phyloP scores from a whole-genome alignment of 805 yeast genomes.

The Candida yuanshanica region DNA sequence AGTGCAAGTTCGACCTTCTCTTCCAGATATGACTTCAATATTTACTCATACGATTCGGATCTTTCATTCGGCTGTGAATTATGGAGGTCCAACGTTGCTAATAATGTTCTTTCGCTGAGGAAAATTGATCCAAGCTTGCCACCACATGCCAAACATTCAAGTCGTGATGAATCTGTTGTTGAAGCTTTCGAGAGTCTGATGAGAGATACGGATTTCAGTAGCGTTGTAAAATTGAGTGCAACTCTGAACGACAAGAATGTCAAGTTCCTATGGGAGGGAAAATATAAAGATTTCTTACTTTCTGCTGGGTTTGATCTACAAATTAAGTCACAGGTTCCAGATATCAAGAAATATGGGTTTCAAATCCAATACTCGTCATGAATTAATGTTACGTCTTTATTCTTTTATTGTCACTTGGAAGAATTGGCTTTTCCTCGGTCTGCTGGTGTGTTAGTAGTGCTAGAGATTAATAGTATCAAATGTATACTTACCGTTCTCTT shows the following conservation, averaged over 20 bases:
- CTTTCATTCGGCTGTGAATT: conserved; percentile 82
- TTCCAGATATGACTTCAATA: conserved; percentile 82
- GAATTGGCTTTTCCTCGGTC: conserved; percentile 12
- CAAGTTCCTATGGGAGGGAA: conserved; percentile 82
- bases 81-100: conserved; percentile 43
- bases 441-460: conserved; percentile 5
- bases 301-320: conserved; percentile 64
- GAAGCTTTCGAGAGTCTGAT: conserved; percentile 46
- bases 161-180: conserved; percentile 36
- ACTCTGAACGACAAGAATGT: conserved; percentile 57
- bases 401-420: conserved; percentile 10
- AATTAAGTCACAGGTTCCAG: conserved; percentile 40
- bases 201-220: conserved; percentile 50
- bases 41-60: conserved; percentile 86
- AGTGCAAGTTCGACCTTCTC: conserved; percentile 69
- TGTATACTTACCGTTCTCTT: conserved; percentile 17
- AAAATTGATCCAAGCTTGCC: conserved; percentile 24
- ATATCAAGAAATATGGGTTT: conserved; percentile 48
- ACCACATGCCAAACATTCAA: conserved; percentile 26
- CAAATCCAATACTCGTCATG: conserved; percentile 57
- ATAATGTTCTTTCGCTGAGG: conserved; percentile 5
- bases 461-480: too few species aligned
- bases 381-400: neutral
- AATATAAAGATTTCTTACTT: conserved; percentile 70
- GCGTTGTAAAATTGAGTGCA: conserved; percentile 70